Conservation (phyloP, 352 stramenopile species). For the Phytophthora parvispora region DNA sequence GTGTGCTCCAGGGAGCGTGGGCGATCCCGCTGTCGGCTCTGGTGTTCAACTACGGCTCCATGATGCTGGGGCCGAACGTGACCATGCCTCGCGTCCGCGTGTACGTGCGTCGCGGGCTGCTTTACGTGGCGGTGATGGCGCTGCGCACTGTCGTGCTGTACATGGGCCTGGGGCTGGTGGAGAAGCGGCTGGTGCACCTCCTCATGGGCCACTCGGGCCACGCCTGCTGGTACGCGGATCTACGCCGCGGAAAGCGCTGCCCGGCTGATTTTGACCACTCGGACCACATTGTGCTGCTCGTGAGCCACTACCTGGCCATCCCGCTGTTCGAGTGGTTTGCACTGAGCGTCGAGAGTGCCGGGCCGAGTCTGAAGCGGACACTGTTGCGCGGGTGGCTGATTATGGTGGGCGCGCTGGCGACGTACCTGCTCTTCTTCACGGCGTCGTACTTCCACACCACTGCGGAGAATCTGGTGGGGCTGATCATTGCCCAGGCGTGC, state of each 20-base stretch:
- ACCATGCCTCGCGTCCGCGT: slow-evolving; percentile 62
- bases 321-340: slow-evolving; percentile 84
- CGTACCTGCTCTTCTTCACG: slow-evolving; percentile 80
- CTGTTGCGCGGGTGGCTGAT: slow-evolving; percentile 59
- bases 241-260: slow-evolving; percentile 67
- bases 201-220: slow-evolving; percentile 42
- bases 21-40: slow-evolving; percentile 63
- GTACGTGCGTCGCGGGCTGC: slow-evolving; percentile 57
- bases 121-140: slow-evolving; percentile 74
- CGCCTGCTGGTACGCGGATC: slow-evolving; percentile 69
- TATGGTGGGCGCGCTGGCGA: slow-evolving; percentile 37
- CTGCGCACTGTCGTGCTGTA: slow-evolving; percentile 79
- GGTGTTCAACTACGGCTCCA: slow-evolving; percentile 76
- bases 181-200: slow-evolving; percentile 50
- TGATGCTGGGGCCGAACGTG: slow-evolving; percentile 68
- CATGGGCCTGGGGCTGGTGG: slow-evolving; percentile 60
- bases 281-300: slow-evolving; percentile 82
- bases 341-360: slow-evolving; percentile 55
- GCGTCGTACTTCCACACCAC: slow-evolving; percentile 76
- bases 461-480: slow-evolving; percentile 68
- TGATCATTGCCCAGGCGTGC: slow-evolving; percentile 63
- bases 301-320: slow-evolving; percentile 80
- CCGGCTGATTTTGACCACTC: slow-evolving; percentile 76
- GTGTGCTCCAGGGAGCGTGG: slow-evolving; percentile 73
- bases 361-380: slow-evolving; percentile 58